Percentiles rank a stretch among this genome's conserved stretches.
phyloP scores from a whole-genome alignment of 345 rosid genomes.

The Erysimum cheiranthoides region DNA sequence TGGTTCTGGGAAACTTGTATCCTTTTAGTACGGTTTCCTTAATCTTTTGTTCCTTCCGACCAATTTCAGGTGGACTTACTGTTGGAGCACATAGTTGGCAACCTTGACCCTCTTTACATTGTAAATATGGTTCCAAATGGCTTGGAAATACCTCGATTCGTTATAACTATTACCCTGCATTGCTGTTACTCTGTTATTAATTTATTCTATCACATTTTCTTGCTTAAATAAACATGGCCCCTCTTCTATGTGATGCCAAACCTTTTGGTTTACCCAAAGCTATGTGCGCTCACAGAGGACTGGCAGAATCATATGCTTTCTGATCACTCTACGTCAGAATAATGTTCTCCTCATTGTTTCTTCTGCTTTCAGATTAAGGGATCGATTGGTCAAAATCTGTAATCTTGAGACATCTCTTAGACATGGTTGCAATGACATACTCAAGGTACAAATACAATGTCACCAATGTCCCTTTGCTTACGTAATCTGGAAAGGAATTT shows the following conservation, averaged over 20 bases:
- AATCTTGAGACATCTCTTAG: slow-evolving; percentile 97
- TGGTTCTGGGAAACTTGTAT: slow-evolving; percentile 13
- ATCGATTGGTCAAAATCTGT: slow-evolving; percentile 89
- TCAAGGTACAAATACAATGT: slow-evolving; percentile 63
- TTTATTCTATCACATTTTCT: background rate
- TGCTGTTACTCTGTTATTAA: background rate
- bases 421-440: slow-evolving; percentile 96
- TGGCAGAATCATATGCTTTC: no score
- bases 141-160: slow-evolving; percentile 97
- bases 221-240: slow-evolving; percentile 1
- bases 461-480: slow-evolving; percentile 4
- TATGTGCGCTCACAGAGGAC: no score
- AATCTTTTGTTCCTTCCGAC: slow-evolving; percentile 30
- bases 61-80: slow-evolving; percentile 83
- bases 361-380: slow-evolving; percentile 76
- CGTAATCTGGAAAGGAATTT: no score
- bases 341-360: slow-evolving; percentile 9
- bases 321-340: background rate
- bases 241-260: no score
- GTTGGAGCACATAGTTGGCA: slow-evolving; percentile 98
- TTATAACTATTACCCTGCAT: slow-evolving; percentile 18
- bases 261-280: no score
- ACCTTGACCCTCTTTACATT: slow-evolving; percentile 95
- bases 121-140: slow-evolving; percentile 99
- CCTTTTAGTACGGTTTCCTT: background rate